These are phyloP conservation scores for Trichomonas gallinae DNA, from an alignment of 208 protist species.

Conservation along the genomic window DNA sequence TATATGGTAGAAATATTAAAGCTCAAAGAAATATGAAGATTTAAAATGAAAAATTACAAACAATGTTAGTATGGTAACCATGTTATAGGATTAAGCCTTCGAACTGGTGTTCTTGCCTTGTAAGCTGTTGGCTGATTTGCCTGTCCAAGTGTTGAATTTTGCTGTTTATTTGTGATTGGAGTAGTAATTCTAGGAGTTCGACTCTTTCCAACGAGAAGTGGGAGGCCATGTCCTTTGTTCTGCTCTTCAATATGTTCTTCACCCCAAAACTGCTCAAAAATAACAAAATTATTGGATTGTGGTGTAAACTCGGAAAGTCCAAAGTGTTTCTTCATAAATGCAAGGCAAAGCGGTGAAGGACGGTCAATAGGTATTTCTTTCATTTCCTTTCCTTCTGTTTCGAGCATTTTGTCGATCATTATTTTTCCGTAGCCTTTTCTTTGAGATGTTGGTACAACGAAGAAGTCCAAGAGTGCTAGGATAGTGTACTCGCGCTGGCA, in stretches of 20 bases:
- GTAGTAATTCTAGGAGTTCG: background rate
- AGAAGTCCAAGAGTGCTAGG: background rate
- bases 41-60: background rate
- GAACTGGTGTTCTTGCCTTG: background rate
- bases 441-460: background rate
- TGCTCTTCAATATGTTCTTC: background rate
- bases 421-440: background rate
- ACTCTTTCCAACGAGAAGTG: background rate
- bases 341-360: background rate
- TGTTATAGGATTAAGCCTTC: background rate
- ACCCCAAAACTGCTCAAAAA: conserved; percentile 22
- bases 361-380: background rate
- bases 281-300: conserved; percentile 20
- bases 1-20: too few relatives aligned
- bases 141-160: background rate
- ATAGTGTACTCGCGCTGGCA: background rate
- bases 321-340: conserved; percentile 8
- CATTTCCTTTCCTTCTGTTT: background rate
- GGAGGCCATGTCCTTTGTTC: too few relatives aligned
- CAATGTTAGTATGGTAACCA: background rate
- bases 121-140: background rate
- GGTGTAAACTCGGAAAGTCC: background rate
- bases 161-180: background rate
- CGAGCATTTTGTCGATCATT: background rate
- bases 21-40: too few relatives aligned